Conservation (phyloP, 78 protist genomes). For the Cavenderia fasciculata region DNA sequence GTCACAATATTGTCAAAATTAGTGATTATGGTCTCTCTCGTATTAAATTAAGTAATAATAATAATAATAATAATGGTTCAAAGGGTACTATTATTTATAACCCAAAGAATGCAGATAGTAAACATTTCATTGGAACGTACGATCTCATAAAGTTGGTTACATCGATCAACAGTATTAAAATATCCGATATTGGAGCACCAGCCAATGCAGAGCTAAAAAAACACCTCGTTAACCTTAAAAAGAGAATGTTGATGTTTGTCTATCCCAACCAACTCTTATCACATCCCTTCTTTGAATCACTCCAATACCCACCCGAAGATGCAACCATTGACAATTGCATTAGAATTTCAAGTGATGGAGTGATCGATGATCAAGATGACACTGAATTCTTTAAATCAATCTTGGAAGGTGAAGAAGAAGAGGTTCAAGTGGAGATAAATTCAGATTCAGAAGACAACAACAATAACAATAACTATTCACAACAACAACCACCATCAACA, state of each 20-base stretch:
- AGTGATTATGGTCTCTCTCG: slow-evolving; percentile 39
- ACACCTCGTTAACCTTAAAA: neutral
- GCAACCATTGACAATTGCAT: neutral
- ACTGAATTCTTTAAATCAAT: no score
- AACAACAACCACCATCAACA: no score
- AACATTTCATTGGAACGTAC: neutral
- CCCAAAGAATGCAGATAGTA: slow-evolving; percentile 1
- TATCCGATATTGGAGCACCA: neutral
- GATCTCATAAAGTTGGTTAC: neutral
- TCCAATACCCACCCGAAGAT: slow-evolving; percentile 1
- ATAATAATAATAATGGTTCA: slow-evolving; percentile 1
- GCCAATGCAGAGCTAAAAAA: neutral
- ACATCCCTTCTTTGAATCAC: slow-evolving; percentile 46
- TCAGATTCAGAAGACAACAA: no score
- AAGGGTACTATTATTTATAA: slow-evolving; percentile 28
- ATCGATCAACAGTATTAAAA: neutral
- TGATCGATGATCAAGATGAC: no score
- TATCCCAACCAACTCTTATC: no score
- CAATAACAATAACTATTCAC: no score
- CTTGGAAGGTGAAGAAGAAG: no score
- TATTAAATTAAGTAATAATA: neutral
- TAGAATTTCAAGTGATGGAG: slow-evolving; percentile 37
- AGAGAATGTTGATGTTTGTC: neutral
- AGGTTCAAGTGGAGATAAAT: no score
- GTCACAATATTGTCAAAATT: slow-evolving; percentile 13